Conservation (phyloP, 1,139 yeast genomes). For the Pichia inconspicua region DNA sequence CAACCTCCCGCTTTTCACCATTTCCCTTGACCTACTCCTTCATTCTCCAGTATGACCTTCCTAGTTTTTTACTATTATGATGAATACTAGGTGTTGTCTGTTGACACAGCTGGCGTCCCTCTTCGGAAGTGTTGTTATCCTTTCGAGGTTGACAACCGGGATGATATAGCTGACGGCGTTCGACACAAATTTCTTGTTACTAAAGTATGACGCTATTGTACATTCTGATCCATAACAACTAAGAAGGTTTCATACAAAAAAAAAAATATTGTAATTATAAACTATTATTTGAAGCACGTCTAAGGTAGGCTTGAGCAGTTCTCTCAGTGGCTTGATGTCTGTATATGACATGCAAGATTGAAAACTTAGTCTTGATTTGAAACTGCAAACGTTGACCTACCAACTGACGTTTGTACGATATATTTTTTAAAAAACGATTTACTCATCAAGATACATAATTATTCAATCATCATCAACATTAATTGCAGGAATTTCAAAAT, state of each 20-base stretch:
- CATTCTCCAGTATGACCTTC: conserved; percentile 28
- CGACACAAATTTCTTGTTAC: conserved; percentile 61
- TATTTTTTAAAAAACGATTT: neutral
- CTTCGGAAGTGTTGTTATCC: conserved; percentile 28
- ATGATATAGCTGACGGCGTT: conserved; percentile 50
- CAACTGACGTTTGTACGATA: neutral
- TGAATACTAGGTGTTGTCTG: conserved; percentile 44
- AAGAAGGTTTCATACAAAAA: conserved; percentile 9
- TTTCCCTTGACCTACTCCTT: conserved; percentile 11
- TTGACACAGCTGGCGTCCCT: conserved; percentile 37
- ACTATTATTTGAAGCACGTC: conserved; percentile 7
- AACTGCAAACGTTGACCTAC: neutral
- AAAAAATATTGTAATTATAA: neutral
- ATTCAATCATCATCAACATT: conserved; percentile 23
- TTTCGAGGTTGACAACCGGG: conserved; percentile 30
- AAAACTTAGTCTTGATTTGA: neutral
- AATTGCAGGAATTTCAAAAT: conserved; percentile 30
- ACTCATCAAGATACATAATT: neutral
- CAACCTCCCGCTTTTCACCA: neutral
- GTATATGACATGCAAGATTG: neutral
- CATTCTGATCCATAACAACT: conserved; percentile 24
- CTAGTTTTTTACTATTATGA: conserved; percentile 39
- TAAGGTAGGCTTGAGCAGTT: conserved; percentile 9
- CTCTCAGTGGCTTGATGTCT: neutral
- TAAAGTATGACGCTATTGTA: conserved; percentile 25